Evolutionary conservation across 225 moss, liverwort and hornwort species (phyloP).

Genomic region (Pseudisothecium myosuroides): DNA sequence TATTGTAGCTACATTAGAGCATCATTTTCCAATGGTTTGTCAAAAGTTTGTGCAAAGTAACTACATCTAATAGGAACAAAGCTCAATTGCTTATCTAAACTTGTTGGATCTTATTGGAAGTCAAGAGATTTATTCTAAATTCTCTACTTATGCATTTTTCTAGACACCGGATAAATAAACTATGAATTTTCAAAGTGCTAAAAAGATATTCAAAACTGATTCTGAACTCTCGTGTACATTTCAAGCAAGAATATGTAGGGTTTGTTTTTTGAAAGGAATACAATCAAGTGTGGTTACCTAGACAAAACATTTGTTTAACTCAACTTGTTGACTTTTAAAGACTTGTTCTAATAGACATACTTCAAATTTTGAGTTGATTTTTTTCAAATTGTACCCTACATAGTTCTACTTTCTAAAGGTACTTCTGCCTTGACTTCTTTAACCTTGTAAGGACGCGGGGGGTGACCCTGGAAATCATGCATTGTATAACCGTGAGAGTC

Average conservation of each 20-base stretch:
- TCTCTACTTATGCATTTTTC: not conserved
- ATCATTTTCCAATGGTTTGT: not conserved
- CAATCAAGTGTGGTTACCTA: not conserved
- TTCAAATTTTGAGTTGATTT: not conserved
- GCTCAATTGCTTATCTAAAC: too few relatives aligned
- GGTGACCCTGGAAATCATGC: too few relatives aligned
- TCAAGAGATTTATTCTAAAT: not conserved
- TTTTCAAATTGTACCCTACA: not conserved
- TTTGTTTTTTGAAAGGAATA: not conserved
- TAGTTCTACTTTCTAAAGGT: not conserved
- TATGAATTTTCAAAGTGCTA: not conserved
- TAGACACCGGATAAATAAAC: accelerated
- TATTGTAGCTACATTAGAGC: not conserved
- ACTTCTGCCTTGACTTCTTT: not conserved
- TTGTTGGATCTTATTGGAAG: not conserved
- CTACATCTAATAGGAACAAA: accelerated
- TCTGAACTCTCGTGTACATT: not conserved
- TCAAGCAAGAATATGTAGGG: not conserved
- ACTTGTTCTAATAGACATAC: not conserved
- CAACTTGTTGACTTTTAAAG: not conserved
- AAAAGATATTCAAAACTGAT: accelerated
- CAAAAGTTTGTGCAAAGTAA: too few relatives aligned
- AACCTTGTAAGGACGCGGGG: too few relatives aligned
- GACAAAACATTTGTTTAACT: not conserved
- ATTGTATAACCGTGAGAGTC: too few relatives aligned